Evolutionary conservation across 1,284 basidiomycete species (phyloP).

Genomic region (Irpex sp.): DNA sequence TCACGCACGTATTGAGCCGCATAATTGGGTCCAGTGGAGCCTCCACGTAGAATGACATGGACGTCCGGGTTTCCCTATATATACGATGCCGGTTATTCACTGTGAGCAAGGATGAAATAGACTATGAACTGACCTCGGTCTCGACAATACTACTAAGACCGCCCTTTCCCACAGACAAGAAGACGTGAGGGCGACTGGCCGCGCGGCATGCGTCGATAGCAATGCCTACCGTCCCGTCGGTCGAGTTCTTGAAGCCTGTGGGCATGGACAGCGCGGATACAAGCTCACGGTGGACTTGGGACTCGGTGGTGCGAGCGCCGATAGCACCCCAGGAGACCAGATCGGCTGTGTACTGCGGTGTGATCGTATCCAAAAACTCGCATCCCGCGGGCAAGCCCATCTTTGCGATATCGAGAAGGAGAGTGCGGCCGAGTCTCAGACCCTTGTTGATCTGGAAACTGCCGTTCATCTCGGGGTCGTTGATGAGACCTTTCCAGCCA

Average conservation of each 20-base stretch:
- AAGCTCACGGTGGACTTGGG: constrained; percentile 91
- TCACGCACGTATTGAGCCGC: constrained; percentile 74
- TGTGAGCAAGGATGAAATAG: neutral
- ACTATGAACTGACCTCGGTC: constrained; percentile 55
- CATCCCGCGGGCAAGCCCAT: constrained; percentile 85
- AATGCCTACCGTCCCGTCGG: constrained; percentile 75
- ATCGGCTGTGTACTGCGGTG: constrained; percentile 95
- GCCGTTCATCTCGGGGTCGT: constrained; percentile 85
- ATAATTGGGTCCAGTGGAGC: constrained; percentile 85
- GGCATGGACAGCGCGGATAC: constrained; percentile 87
- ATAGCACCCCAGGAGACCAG: constrained; percentile 97
- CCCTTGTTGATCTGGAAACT: constrained; percentile 96
- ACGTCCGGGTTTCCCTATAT: constrained; percentile 79
- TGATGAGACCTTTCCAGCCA: constrained; percentile 99
- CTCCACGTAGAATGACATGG: constrained; percentile 90
- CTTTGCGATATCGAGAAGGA: constrained; percentile 85
- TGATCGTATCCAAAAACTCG: constrained; percentile 87
- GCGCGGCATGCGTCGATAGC: constrained; percentile 92
- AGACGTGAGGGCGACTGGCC: constrained; percentile 83
- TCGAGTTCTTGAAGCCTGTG: constrained; percentile 80
- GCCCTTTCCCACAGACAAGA: constrained; percentile 92
- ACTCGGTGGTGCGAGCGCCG: constrained; percentile 94
- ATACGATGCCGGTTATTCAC: neutral
- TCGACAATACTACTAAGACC: constrained; percentile 90
- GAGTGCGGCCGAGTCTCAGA: constrained; percentile 83